Percentiles rank a stretch among this genome's conserved stretches.
Conservation (phyloP, 2,329 filamentous ascomycete genomes). For the Alternaria arbusti region DNA sequence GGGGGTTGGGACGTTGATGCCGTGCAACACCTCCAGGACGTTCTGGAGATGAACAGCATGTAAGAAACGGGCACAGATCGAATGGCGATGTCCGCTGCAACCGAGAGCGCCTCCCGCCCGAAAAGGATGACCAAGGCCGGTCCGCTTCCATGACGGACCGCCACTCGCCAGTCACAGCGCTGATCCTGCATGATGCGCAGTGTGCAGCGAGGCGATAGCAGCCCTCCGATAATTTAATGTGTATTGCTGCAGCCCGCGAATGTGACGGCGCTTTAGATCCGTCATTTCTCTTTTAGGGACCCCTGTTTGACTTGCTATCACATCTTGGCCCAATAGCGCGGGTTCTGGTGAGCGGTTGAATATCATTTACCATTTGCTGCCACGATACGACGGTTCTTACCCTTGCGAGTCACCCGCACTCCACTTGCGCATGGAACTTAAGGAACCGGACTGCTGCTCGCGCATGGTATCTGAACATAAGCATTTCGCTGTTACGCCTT, state of each 20-base stretch:
- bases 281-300: conserved; percentile 28
- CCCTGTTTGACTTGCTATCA: conserved; percentile 42
- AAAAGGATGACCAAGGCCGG: conserved; percentile 24
- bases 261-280: conserved; percentile 36
- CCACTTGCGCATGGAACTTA: conserved; percentile 41
- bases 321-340: conserved; percentile 49
- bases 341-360: conserved; percentile 43
- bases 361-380: conserved; percentile 45
- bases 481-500: conserved; percentile 7
- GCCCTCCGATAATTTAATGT: conserved; percentile 24
- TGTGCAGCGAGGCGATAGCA: conserved; percentile 19
- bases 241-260: conserved; percentile 31
- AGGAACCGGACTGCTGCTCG: conserved; percentile 39
- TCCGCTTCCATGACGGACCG: conserved; percentile 29
- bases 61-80: conserved; percentile 23
- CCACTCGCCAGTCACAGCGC: conserved; percentile 37
- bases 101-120: conserved; percentile 42
- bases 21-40: conserved; percentile 17
- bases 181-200: conserved; percentile 30
- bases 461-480: conserved; percentile 33
- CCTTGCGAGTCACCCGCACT: conserved; percentile 41
- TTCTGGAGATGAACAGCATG: conserved; percentile 9
- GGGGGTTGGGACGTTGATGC: conserved; percentile 7
- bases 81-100: conserved; percentile 40
- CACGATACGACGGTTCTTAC: conserved; percentile 33